phyloP scores from a whole-genome alignment of 106 monocot genomes.

The Dendrobium chrysotoxum region DNA sequence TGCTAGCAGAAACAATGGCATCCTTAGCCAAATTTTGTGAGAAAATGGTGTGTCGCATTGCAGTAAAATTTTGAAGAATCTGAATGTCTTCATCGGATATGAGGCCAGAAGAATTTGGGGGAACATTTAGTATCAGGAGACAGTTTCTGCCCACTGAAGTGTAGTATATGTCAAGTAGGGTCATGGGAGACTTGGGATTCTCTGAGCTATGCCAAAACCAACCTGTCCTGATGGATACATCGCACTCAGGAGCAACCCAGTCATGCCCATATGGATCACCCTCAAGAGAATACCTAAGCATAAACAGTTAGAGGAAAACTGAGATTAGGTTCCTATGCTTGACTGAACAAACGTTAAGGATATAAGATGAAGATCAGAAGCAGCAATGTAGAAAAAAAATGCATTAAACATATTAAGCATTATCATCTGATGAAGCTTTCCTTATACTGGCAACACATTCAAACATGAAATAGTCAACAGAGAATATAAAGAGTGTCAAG shows the following conservation, averaged over 20 bases:
- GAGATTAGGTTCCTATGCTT: neutral
- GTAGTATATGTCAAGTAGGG: constrained; percentile 82
- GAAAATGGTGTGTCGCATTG: constrained; percentile 55
- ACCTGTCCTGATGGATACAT: constrained; percentile 85
- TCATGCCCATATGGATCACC: constrained; percentile 76
- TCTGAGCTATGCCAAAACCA: constrained; percentile 95
- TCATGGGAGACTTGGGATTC: constrained; percentile 59
- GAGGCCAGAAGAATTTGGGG: constrained; percentile 92
- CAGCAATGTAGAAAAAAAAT: neutral
- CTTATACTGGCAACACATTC: neutral
- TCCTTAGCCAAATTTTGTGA: constrained; percentile 57
- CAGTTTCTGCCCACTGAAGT: constrained; percentile 91
- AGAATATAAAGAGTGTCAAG: neutral
- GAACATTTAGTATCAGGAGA: constrained; percentile 73
- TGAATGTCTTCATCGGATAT: constrained; percentile 82
- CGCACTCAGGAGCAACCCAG: constrained; percentile 93
- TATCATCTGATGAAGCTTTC: neutral
- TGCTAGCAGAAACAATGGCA: constrained; percentile 57
- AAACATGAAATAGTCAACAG: neutral
- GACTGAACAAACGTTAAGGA: neutral
- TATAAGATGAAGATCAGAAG: neutral
- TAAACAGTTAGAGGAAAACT: neutral
- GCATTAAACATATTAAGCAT: neutral
- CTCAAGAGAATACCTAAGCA: constrained; percentile 42
- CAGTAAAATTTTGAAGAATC: constrained; percentile 71